Conservation (phyloP, 2,329 filamentous ascomycete species). For the Monascus ruber region DNA sequence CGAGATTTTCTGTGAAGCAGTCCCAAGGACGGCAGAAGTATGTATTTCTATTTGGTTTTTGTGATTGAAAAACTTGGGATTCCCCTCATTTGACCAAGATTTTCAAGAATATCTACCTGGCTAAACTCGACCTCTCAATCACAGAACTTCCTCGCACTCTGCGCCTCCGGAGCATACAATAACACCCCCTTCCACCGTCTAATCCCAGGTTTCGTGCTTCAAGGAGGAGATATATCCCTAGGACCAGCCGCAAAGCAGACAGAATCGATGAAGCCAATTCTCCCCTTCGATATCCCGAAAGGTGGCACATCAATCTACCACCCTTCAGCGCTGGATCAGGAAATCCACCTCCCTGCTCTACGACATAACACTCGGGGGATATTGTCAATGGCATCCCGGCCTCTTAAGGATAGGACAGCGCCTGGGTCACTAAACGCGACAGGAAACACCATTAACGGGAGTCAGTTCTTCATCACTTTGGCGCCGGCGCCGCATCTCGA, state of each 20-base stretch:
- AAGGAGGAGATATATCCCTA: slow-evolving; percentile 45
- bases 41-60: slow-evolving; percentile 5
- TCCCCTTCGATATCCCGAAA: slow-evolving; percentile 40
- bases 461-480: slow-evolving; percentile 55
- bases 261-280: slow-evolving; percentile 28
- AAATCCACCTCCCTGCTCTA: slow-evolving; percentile 46
- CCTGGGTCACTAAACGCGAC: slow-evolving; percentile 34
- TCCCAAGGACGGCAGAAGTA: slow-evolving; percentile 83
- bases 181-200: slow-evolving; percentile 52
- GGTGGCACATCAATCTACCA: slow-evolving; percentile 46
- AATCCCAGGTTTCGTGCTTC: slow-evolving; percentile 54
- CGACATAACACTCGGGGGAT: slow-evolving; percentile 47
- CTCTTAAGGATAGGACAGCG: slow-evolving; percentile 32
- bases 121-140: no score
- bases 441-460: slow-evolving; percentile 38
- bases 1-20: slow-evolving; percentile 89
- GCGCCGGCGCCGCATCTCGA: slow-evolving; percentile 52
- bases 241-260: slow-evolving; percentile 32
- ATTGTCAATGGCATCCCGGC: slow-evolving; percentile 48
- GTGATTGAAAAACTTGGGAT: background rate
- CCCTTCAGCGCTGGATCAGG: slow-evolving; percentile 46
- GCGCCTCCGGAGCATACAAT: slow-evolving; percentile 50
- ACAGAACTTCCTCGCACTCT: slow-evolving; percentile 55
- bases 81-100: background rate
- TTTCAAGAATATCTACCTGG: background rate